These are phyloP conservation scores for Pulveroboletus ravenelii DNA, from an alignment of 768 basidiomycete species.

Conservation along the genomic window DNA sequence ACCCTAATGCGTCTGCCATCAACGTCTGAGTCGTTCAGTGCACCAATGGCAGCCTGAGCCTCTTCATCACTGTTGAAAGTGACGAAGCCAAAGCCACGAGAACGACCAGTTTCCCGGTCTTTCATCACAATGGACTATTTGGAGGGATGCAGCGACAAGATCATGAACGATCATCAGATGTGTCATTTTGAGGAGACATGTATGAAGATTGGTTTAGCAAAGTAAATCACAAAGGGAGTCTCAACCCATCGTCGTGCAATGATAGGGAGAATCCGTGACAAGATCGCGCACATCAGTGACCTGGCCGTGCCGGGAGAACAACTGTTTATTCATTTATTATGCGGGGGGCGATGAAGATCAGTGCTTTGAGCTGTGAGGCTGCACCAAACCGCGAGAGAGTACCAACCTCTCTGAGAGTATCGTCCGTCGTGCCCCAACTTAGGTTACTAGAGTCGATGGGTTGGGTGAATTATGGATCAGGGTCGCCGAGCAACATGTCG, in stretches of 20 bases:
- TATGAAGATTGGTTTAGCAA: slow-evolving; percentile 24
- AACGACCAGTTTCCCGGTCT: slow-evolving; percentile 55
- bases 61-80: slow-evolving; percentile 31
- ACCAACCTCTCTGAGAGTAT: slow-evolving; percentile 23
- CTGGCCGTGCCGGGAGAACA: slow-evolving; percentile 41
- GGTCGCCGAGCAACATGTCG: background rate
- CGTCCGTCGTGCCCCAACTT: slow-evolving; percentile 33
- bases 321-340: slow-evolving; percentile 24
- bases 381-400: background rate
- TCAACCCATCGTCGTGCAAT: slow-evolving; percentile 30
- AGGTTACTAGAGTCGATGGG: slow-evolving; percentile 22
- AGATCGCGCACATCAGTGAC: slow-evolving; percentile 48
- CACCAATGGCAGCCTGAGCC: slow-evolving; percentile 43
- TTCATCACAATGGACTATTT: slow-evolving; percentile 34
- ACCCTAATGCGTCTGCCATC: slow-evolving; percentile 54
- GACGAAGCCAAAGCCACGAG: slow-evolving; percentile 56
- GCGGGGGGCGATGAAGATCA: background rate
- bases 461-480: background rate
- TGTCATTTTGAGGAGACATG: slow-evolving; percentile 19
- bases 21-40: slow-evolving; percentile 47
- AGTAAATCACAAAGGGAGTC: slow-evolving; percentile 19
- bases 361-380: slow-evolving; percentile 4
- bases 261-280: slow-evolving; percentile 28
- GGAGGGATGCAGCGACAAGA: slow-evolving; percentile 5
- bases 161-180: slow-evolving; percentile 3